phyloP scores from a whole-genome alignment of 176 grass and related monocot genomes.

The Panicum miliaceum region DNA sequence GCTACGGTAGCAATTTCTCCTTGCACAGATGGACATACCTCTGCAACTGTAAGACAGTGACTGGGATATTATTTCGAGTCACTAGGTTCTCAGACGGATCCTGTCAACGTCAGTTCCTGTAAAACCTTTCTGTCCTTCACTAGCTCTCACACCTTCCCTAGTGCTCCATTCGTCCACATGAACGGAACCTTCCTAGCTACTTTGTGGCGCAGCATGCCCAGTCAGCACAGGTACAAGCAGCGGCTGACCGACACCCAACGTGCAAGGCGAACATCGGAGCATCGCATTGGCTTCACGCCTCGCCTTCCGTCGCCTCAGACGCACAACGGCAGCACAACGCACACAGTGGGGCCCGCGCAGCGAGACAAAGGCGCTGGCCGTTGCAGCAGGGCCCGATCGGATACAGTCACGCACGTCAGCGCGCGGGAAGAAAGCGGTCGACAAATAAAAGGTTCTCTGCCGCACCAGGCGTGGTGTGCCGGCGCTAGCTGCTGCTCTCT shows the following conservation, averaged over 20 bases:
- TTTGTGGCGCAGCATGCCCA: not conserved
- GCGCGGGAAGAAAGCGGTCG: not conserved
- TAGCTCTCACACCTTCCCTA: not conserved
- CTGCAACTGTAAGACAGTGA: not conserved
- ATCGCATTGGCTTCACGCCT: not conserved
- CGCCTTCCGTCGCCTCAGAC: too few species aligned
- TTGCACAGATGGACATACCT: not conserved
- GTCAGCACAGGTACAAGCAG: not conserved
- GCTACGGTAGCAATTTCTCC: not conserved
- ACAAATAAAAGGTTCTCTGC: not conserved
- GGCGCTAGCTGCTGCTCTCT: not conserved
- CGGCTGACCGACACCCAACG: conserved; percentile 2
- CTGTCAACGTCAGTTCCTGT: not conserved
- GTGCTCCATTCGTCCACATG: not conserved
- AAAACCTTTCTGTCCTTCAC: conserved; percentile 8
- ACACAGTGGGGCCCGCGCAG: too few species aligned
- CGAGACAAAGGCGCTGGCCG: not conserved
- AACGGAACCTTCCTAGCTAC: not conserved
- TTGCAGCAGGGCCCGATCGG: not conserved
- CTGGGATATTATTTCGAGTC: not conserved
- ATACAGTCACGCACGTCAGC: conserved; percentile 10
- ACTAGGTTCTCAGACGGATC: not conserved
- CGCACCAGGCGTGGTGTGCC: not conserved
- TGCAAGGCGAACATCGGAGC: conserved; percentile 23
- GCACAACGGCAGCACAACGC: not conserved